Base-by-base conservation (phyloP, 139 green algal genomes). In the Tetradesmus obliquus region DNA sequence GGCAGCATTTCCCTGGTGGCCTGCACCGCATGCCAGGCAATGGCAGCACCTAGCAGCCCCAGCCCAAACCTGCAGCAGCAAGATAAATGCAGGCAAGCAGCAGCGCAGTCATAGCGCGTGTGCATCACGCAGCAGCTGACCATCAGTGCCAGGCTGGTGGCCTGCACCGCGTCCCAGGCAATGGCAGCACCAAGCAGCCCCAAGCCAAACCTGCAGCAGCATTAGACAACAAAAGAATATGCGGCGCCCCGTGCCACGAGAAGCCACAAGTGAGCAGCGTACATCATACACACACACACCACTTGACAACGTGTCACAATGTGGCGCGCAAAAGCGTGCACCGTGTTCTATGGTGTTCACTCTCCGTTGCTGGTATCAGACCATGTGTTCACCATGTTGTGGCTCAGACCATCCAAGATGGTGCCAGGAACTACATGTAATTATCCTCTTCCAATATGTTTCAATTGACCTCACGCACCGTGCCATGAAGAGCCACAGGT, bases 1-100 rank as follows among this genome's bases (percentile, higher is more conserved):
- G 32, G 32, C 32, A 45, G 32, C 32, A 45, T 45, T 45, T 45
- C 32, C 32, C 32, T 45, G 32, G 32, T 45, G 32, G 32, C 32
- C 32, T 45, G 32, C 32, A 45, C 32, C 32, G 32, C 32, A 45
- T 93, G 86, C 93, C 94, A 95, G 5, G 94, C 94, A 22, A 94
- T 32, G 0, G 94, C 94, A 0, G 94, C 94, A 57, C 94, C 94
- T 12, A 95, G 55, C 2, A 96, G 94, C n/a, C 94, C 94, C 88
- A 90, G 91, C 10, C 86, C 79, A 79, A 74, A 95, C 66, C 94
- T 96, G 94, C 55, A 71, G 57, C 57, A 66, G 57, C 8, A 13
- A 7, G 69, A 79, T 32, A 5, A 79, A 5, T n/a, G 15, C 17
- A 79, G 15, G 69, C 17, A n/a, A 79, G 19, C 69, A 79, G 17